phyloP scores from a whole-genome alignment of 805 yeast species.

The Blastobotrys parvus region DNA sequence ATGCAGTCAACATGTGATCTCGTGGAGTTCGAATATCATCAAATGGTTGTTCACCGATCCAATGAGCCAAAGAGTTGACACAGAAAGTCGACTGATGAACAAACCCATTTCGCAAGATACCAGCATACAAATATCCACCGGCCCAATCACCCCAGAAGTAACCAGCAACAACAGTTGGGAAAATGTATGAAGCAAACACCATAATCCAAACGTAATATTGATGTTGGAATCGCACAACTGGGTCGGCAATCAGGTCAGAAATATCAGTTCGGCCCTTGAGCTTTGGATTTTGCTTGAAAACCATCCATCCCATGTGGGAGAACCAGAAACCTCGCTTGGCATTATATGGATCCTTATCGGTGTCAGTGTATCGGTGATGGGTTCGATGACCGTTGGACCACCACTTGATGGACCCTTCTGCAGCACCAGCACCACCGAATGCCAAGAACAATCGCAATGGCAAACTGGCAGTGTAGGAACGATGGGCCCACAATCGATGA shows the following conservation, averaged over 20 bases:
- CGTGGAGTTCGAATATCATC: constrained; percentile 67
- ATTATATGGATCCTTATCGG: constrained; percentile 82
- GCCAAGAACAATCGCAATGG: constrained; percentile 43
- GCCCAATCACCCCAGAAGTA: constrained; percentile 60
- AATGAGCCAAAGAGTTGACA: constrained; percentile 79
- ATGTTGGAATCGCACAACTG: constrained; percentile 58
- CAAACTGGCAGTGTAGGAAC: constrained; percentile 41
- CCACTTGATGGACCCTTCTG: constrained; percentile 65
- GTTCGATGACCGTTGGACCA: constrained; percentile 84
- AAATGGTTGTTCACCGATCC: constrained; percentile 63
- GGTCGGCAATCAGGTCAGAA: constrained; percentile 53
- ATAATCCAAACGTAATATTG: constrained; percentile 56
- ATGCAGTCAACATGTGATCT: constrained; percentile 54
- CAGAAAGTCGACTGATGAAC: constrained; percentile 76
- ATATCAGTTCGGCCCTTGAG: constrained; percentile 58
- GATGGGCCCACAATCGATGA: constrained; percentile 69
- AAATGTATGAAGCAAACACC: constrained; percentile 40
- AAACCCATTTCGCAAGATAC: constrained; percentile 57
- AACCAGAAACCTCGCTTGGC: constrained; percentile 71
- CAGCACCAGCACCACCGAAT: constrained; percentile 62
- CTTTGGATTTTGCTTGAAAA: constrained; percentile 58
- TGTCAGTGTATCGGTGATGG: constrained; percentile 83
- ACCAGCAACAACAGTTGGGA: constrained; percentile 63
- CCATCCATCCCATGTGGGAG: constrained; percentile 86
- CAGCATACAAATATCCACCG: constrained; percentile 78